These are phyloP conservation scores for Lactuca sativa DNA, from an alignment of 129 eudicot genomes.

Conservation along the genomic window DNA sequence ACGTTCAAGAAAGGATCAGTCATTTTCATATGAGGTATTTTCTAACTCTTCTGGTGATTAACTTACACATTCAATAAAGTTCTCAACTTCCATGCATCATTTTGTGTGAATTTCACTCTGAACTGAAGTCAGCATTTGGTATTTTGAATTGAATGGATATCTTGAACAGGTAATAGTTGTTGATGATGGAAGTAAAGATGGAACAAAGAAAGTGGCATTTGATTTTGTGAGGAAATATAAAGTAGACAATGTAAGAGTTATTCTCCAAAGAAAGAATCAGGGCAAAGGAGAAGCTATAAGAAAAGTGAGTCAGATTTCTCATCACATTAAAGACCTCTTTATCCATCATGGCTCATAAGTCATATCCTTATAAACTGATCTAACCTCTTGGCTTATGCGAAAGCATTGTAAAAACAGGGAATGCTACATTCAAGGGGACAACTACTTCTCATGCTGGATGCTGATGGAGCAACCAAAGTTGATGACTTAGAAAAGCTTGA, in stretches of 20 bases:
- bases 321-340: neutral
- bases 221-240: conserved; percentile 73
- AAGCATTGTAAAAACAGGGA: conserved; percentile 96
- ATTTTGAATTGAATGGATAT: neutral
- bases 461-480: conserved; percentile 98
- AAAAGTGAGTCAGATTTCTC: conserved; percentile 72
- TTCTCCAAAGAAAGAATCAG: conserved; percentile 88
- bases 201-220: conserved; percentile 75
- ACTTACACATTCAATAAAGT: neutral
- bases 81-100: neutral
- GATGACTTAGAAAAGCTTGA: conserved; percentile 95
- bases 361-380: conserved; percentile 35
- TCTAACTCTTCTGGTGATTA: neutral
- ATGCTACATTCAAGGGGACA: conserved; percentile 98
- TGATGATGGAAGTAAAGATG: conserved; percentile 94
- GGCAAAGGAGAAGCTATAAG: conserved; percentile 99
- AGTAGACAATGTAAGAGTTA: conserved; percentile 80
- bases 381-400: conserved; percentile 77
- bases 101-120: too few species aligned
- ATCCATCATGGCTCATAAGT: conserved; percentile 1
- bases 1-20: conserved; percentile 53
- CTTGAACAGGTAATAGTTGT: conserved; percentile 69
- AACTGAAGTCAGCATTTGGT: neutral
- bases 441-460: conserved; percentile 93
- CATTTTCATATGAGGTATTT: conserved; percentile 67